These are phyloP conservation scores for Oryza glaberrima DNA, from an alignment of 176 grass and related monocot genomes.

Conservation along the genomic window DNA sequence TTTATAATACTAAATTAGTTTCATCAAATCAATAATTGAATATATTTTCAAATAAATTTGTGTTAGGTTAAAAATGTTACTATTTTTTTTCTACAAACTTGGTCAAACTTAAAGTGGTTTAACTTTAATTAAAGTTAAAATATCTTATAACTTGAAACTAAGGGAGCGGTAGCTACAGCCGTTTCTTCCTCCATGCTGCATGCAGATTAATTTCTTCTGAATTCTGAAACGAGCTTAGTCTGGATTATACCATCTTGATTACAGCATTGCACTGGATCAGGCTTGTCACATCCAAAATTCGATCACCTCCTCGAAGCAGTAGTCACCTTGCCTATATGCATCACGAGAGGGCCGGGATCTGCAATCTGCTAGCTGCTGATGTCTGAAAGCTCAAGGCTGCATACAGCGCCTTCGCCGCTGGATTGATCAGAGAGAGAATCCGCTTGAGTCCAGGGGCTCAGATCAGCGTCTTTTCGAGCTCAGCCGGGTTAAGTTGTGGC, in stretches of 20 bases:
- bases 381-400: neutral
- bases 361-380: neutral
- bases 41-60: no score
- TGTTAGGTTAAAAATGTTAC: no score
- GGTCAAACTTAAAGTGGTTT: no score
- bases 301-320: neutral
- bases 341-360: constrained; percentile 31
- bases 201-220: neutral
- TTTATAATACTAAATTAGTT: no score
- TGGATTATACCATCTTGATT: neutral
- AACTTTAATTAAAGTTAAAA: no score
- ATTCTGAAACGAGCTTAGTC: neutral
- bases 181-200: neutral
- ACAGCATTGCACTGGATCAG: neutral
- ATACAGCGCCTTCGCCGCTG: neutral
- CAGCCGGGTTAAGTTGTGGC: no score
- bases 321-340: constrained; percentile 8
- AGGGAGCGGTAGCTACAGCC: neutral
- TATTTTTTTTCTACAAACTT: no score
- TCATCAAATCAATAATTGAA: no score
- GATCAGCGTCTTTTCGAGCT: constrained; percentile 8
- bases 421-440: neutral
- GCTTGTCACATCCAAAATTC: neutral
- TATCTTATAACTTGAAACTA: no score
- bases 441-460: neutral